Evolutionary conservation across 1,139 yeast genomes (phyloP), one percentile per base, ranked within the genome.

Genomic region (Saccharomyces hybrid): DNA sequence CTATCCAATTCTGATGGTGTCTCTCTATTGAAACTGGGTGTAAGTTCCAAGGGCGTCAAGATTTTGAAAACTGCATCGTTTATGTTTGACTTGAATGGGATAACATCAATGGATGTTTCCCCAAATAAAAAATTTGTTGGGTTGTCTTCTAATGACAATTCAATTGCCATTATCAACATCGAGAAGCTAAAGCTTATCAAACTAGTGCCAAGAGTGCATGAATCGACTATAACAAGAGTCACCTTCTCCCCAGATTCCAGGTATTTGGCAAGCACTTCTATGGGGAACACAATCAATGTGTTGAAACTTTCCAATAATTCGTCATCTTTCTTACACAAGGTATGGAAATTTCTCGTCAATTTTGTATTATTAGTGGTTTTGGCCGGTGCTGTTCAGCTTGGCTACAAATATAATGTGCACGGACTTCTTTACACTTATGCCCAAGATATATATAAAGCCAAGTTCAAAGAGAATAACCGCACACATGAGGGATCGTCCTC

Each of bases 211-310:
- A 79, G 84, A 57, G 83, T 85, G 50, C 98, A 91, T 68, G 75
- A 79, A 7, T 86, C 88, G 69, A 93, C 96, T 9, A 84, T 91
- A 52, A 91, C 97, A 0, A 78, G 81, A 51, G 80, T 88, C 9
- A 75, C 82, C 0, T 82, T 90, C 57, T 84, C 88, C n/a, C 85
- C 88, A 8, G 79, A 82, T 62, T 90, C 93, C 13, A 73, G 79
- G 46, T 74, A 79, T 54, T 72, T 90, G 51, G 95, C 91, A 1
- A 81, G 91, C 14, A 86, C 84, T 0, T 85, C 95, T 49, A 95
- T 95, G 1, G 88, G 95, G 2, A 85, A 87, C 58, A 78, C 89
- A 0, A 79, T 90, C 44, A 81, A 78, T 59, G 82, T 89, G 5
- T 73, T 83, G 56, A 76, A 75, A 56, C 68, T 88, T 26, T 91